Base-by-base conservation (phyloP, 805 yeast genomes). In the Cyberlindnera nakhonratchasimensis region DNA sequence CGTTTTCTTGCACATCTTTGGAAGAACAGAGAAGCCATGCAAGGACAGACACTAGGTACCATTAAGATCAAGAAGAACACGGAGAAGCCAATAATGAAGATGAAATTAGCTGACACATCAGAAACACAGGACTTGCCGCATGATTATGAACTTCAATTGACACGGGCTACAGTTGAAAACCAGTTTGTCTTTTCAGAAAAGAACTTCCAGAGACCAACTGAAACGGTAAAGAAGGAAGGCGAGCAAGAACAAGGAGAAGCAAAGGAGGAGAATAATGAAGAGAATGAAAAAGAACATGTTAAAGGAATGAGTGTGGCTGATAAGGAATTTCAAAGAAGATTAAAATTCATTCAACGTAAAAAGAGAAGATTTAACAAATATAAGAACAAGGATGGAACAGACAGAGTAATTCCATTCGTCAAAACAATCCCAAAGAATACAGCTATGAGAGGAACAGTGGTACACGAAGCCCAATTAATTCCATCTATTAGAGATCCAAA, bases 381-480 rank as follows among this genome's bases (percentile, higher is more conserved):
- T 45, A 59, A 50, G 55, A 66, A 53, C 59, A 66, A 43, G 57
- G 69, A 56, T 58, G 68, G 59, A 19, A 43, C 56, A 2, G 57
- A 67, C 42, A 68, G 80, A 55, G 76, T 70, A 47, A 74, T 82
- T n/a, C 95, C 95, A 11, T 86, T 79, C 61, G 90, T 87, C 11
- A 85, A 82, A 62, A 86, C 95, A 1, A 86, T 88, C 42, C 96
- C 96, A 1, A 89, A 80, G 59, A 86, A 86, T 55, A 90, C 99
- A 0, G 76, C 89, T 2, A 64, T 93, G 26, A 75, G 79, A 11
- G 99, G 99, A 29, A 86, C 89, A 28, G 82, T 91, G 22, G 85
- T 82, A 43, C 97, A 93, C 61, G 99, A 93, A 60, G 90, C 97
- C 62, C 86, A 84, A 54, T 81, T 87, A 17, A 77, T 84, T 39